Evolutionary conservation across 83 land plant species (phyloP), one percentile per base, ranked within the genome.

Genomic region (Picea mariana): DNA sequence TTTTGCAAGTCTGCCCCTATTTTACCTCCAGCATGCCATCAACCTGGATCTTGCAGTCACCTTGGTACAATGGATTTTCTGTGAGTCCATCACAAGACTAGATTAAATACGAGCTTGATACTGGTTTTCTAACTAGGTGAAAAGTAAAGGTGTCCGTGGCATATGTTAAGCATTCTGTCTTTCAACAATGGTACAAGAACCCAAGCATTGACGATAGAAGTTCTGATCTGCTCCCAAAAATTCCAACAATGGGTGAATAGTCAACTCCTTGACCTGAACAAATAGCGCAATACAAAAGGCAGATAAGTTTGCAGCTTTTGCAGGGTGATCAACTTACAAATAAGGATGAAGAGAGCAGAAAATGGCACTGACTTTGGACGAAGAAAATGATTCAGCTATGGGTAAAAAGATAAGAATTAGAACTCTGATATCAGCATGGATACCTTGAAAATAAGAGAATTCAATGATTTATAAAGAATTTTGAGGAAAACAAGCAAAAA

Each of bases 111-210:
- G 1, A 23, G 16, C 76, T 42, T 73, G 77, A 73, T 40, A 49
- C 55, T 9, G 13, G 44, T 73, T 73, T 73, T 52, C 21, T 47
- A 42, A 47, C 77, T 73, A 73, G 27, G 58, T n/a, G 47, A 71
- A 38, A 73, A 49, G 58, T 73, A 15, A 47, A 3, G 15, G 21
- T 44, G 77, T 73, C 58, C 24, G 21, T 44, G 12, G n/a, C 23
- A 23, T 34, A 73, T 52, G 40, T 47, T 21, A 73, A 17, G 58
- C 77, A 21, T 73, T 73, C 52, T 73, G 77, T 73, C 58, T 42
- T 73, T 73, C 77, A 73, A 73, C 77, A 73, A 49, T 73, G 77
- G 77, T 20, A 73, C 58, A 73, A n/a, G 59, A 73, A 73, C 77
- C 77, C 77, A 73, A 73, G 77, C 49, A 52, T 73, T 42, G 77